These are phyloP conservation scores for Lathyrus tuberosus DNA, from an alignment of 306 rosid genomes.

Conservation along the genomic window DNA sequence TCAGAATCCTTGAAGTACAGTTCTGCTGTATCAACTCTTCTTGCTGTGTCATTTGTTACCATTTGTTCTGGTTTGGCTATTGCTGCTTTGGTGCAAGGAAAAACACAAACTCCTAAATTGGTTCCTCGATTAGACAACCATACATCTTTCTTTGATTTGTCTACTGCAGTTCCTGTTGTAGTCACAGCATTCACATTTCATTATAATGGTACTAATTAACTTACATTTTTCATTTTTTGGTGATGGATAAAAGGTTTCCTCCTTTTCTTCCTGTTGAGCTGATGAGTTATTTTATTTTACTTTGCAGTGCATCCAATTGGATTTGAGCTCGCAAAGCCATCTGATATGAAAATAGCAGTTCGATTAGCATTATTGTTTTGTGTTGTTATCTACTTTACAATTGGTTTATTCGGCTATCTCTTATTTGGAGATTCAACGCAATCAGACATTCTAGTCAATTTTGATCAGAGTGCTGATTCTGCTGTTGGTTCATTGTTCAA, in stretches of 20 bases:
- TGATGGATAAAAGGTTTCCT: neutral
- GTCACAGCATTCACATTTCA: conserved; percentile 97
- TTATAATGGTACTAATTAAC: conserved; percentile 63
- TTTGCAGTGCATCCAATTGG: conserved; percentile 92
- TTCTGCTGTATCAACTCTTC: conserved; percentile 73
- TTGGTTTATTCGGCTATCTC: conserved; percentile 86
- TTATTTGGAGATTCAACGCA: conserved; percentile 82
- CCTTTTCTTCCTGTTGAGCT: neutral
- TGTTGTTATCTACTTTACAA: conserved; percentile 63
- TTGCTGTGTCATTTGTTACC: conserved; percentile 85
- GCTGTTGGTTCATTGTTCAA: conserved; percentile 67
- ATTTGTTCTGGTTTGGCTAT: conserved; percentile 82
- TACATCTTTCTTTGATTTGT: conserved; percentile 83
- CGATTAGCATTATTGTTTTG: conserved; percentile 71
- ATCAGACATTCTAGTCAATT: conserved; percentile 82
- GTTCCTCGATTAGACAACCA: conserved; percentile 67
- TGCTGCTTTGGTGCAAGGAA: conserved; percentile 66
- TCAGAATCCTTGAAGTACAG: conserved; percentile 84
- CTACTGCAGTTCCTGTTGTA: conserved; percentile 91
- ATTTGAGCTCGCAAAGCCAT: conserved; percentile 72
- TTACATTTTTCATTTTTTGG: neutral
- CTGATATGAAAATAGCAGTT: conserved; percentile 74
- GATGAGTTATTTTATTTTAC: conserved; percentile 13
- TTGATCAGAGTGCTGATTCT: conserved; percentile 65
- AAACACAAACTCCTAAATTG: conserved; percentile 64